A percentile compares a stretch with the other conserved stretches of the same genome.
Evolutionary conservation across 192 early-diverging fungal species (phyloP).

Genomic region (Dissophora ornata): DNA sequence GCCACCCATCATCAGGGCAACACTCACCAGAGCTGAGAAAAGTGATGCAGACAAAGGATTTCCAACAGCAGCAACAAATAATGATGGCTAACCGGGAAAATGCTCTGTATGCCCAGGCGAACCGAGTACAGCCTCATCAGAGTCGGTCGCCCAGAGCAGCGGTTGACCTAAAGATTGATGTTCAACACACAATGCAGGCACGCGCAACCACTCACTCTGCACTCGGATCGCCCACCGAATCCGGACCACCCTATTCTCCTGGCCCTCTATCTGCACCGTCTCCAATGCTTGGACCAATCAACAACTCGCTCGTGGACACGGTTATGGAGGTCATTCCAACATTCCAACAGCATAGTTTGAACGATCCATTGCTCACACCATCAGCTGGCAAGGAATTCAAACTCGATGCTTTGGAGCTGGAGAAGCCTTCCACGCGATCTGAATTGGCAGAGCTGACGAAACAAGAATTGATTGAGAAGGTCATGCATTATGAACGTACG

Average conservation of each 20-base stretch:
- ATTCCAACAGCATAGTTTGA: constrained; percentile 44
- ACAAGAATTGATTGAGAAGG: constrained; percentile 56
- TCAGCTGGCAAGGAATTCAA: constrained; percentile 16
- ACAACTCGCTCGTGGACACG: constrained; percentile 13
- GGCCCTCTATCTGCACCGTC: constrained; percentile 48
- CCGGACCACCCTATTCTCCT: constrained; percentile 21
- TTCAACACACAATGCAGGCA: constrained; percentile 22
- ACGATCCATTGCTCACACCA: constrained; percentile 12
- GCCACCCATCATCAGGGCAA: constrained; percentile 48
- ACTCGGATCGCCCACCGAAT: constrained; percentile 36
- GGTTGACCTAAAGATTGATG: constrained; percentile 39
- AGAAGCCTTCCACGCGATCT: constrained; percentile 33
- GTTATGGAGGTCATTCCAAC: constrained; percentile 36
- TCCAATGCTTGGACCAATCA: constrained; percentile 21
- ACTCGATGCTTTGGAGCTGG: constrained; percentile 17
- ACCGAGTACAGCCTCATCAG: constrained; percentile 42
- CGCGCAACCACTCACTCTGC: constrained; percentile 31
- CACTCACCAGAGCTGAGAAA: constrained; percentile 47
- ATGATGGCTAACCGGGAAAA: constrained; percentile 44
- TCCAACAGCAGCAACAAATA: constrained; percentile 40
- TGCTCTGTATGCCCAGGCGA: constrained; percentile 1
- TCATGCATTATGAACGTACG: constrained; percentile 57
- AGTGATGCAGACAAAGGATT: constrained; percentile 40
- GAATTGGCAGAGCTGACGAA: constrained; percentile 43
- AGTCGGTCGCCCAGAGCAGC: constrained; percentile 37